Evolutionary conservation across 2,329 filamentous ascomycete genomes (phyloP).

Genomic region (Fusarium sterilihyphosum): DNA sequence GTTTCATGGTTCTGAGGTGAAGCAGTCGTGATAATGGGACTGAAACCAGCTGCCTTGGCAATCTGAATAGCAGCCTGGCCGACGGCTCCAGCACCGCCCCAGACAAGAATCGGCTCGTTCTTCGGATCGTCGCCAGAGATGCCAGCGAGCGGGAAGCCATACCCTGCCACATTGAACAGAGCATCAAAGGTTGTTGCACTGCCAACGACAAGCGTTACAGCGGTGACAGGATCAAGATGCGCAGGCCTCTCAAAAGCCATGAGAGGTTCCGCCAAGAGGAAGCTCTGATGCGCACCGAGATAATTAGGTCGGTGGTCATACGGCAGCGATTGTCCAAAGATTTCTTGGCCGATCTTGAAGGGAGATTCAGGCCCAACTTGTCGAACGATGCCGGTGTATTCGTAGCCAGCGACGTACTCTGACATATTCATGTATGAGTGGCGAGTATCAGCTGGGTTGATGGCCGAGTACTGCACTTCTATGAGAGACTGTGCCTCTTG

Average conservation of each 20-base stretch:
- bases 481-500: conserved; percentile 3
- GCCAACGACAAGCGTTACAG: not conserved
- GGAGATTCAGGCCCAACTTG: not conserved
- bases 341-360: not conserved
- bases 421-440: conserved; percentile 15
- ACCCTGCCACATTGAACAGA: not conserved
- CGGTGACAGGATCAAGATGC: conserved; percentile 3
- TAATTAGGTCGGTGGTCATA: conserved; percentile 11
- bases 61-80: conserved; percentile 16
- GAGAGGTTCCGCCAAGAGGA: conserved; percentile 9
- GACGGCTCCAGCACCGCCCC: conserved; percentile 8
- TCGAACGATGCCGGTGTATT: conserved; percentile 8
- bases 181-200: not conserved
- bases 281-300: conserved; percentile 23
- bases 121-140: not conserved
- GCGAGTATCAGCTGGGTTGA: conserved; percentile 27
- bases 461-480: conserved; percentile 26
- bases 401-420: conserved; percentile 14
- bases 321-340: conserved; percentile 13
- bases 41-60: conserved; percentile 11
- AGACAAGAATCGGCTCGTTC: not conserved
- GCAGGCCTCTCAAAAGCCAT: not conserved
- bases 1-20: conserved; percentile 4
- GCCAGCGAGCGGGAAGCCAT: not conserved
- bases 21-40: conserved; percentile 8